These are phyloP conservation scores for Trichoderma polysporum DNA, from an alignment of 2,329 filamentous ascomycete species.

Conservation along the genomic window DNA sequence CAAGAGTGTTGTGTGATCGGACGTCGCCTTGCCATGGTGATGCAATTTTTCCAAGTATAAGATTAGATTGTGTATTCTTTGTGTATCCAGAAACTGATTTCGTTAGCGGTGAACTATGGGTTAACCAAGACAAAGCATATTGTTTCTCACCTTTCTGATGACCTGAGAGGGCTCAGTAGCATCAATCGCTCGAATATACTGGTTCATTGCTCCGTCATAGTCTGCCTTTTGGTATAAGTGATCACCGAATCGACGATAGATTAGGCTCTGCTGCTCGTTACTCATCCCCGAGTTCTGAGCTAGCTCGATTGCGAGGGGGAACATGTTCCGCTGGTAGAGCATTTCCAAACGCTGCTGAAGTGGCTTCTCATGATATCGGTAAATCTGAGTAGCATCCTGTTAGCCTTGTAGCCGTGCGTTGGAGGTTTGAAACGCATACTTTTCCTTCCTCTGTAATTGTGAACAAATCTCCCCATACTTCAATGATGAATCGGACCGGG, in stretches of 20 bases:
- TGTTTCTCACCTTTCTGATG: constrained; percentile 70
- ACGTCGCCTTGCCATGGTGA: constrained; percentile 87
- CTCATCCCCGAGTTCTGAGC: constrained; percentile 87
- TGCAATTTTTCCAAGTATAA: constrained; percentile 96
- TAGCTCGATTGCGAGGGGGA: constrained; percentile 85
- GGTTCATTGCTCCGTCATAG: constrained; percentile 98
- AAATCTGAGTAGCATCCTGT: constrained; percentile 56
- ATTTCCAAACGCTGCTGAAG: constrained; percentile 90
- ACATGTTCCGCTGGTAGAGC: constrained; percentile 90
- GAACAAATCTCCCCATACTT: constrained; percentile 89
- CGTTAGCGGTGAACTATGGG: not conserved
- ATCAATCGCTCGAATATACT: constrained; percentile 94
- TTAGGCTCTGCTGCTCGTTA: constrained; percentile 78
- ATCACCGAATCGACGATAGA: constrained; percentile 91
- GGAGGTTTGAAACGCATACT: constrained; percentile 46
- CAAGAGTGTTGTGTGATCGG: constrained; percentile 90
- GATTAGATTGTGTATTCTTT: constrained; percentile 95
- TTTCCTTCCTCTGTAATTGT: constrained; percentile 91
- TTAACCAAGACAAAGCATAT: not conserved
- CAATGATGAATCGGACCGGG: constrained; percentile 75
- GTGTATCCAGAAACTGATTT: constrained; percentile 82
- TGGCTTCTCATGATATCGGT: constrained; percentile 85
- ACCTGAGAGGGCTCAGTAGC: constrained; percentile 95
- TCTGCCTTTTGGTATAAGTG: constrained; percentile 92
- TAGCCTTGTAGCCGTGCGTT: not conserved